These are phyloP conservation scores for Calonectria pseudoreteaudii DNA, from an alignment of 2,329 filamentous ascomycete species.

Conservation along the genomic window DNA sequence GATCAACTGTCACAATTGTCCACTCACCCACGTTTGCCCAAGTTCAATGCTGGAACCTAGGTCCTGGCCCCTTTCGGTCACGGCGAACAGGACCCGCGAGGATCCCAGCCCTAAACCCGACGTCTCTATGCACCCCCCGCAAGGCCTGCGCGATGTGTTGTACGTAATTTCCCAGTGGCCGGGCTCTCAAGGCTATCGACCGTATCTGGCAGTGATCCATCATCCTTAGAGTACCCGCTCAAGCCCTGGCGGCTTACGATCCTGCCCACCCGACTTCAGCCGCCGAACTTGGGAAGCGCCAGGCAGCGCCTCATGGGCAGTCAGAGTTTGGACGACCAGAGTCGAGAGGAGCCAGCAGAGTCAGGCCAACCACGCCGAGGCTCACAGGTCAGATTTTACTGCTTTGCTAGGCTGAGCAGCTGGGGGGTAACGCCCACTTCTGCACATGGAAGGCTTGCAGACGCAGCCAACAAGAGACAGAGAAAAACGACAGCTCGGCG, in stretches of 20 bases:
- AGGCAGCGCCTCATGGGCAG: slow-evolving; percentile 31
- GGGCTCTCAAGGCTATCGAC: slow-evolving; percentile 19
- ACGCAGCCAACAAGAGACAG: slow-evolving; percentile 15
- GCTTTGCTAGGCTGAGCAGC: slow-evolving; percentile 22
- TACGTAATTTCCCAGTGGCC: slow-evolving; percentile 30
- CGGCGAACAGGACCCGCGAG: slow-evolving; percentile 13
- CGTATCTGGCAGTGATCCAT: slow-evolving; percentile 22
- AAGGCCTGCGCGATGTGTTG: slow-evolving; percentile 24
- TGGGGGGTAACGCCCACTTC: slow-evolving; percentile 34
- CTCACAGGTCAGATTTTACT: slow-evolving; percentile 39
- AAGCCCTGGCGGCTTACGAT: slow-evolving; percentile 42
- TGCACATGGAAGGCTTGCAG: slow-evolving; percentile 24
- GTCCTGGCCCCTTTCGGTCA: slow-evolving; percentile 3
- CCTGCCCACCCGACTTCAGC: slow-evolving; percentile 38
- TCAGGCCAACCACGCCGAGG: slow-evolving; percentile 23
- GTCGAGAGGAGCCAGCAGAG: slow-evolving; percentile 25
- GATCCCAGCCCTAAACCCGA: slow-evolving; percentile 26
- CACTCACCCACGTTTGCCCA: slow-evolving; percentile 17
- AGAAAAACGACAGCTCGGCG: slow-evolving; percentile 11
- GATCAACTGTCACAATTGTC: slow-evolving; percentile 16
- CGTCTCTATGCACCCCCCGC: slow-evolving; percentile 12
- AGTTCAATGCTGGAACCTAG: slow-evolving; percentile 27
- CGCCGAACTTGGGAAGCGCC: slow-evolving; percentile 33
- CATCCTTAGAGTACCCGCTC: slow-evolving; percentile 32
- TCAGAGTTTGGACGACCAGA: slow-evolving; percentile 16